Evolutionary conservation across 441 rosid species (phyloP).

Genomic region (Syzygium syzygioides): DNA sequence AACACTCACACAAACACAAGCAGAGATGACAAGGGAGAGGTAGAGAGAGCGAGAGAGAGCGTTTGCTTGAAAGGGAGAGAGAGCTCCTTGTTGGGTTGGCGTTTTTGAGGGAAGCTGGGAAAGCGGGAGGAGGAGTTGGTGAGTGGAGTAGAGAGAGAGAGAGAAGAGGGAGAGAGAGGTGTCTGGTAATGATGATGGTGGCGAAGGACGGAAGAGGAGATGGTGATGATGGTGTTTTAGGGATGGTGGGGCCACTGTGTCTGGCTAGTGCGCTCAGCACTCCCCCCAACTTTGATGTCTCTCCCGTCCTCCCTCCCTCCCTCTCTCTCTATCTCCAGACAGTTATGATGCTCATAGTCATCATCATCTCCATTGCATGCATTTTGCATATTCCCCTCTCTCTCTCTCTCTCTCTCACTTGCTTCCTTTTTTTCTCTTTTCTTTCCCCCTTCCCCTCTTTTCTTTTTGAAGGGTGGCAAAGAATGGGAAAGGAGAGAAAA

Average conservation of each 20-base stretch:
- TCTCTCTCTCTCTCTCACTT: neutral
- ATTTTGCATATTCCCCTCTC: neutral
- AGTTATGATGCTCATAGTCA: neutral
- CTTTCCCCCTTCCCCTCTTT: neutral
- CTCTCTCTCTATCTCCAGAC: neutral
- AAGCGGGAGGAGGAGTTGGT: constrained; percentile 5
- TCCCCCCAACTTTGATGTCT: constrained; percentile 27
- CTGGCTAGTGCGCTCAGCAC: constrained; percentile 72
- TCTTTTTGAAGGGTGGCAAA: neutral
- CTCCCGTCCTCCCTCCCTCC: constrained; percentile 21
- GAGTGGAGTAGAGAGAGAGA: constrained; percentile 1
- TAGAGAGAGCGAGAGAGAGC: neutral
- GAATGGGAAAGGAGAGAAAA: neutral
- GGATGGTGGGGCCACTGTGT: constrained; percentile 75
- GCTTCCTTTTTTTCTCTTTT: no score
- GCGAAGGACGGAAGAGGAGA: neutral
- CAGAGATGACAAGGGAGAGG: constrained; percentile 22
- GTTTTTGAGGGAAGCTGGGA: constrained; percentile 18
- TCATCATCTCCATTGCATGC: neutral
- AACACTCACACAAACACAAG: constrained; percentile 14
- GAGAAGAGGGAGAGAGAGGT: constrained; percentile 5
- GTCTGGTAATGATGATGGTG: constrained; percentile 17
- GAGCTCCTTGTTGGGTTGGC: neutral
- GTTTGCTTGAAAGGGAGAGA: neutral
- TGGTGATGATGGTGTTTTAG: constrained; percentile 49